Evolutionary conservation across 805 yeast species (phyloP).

Genomic region (Saccharomycopsis guyanensis): DNA sequence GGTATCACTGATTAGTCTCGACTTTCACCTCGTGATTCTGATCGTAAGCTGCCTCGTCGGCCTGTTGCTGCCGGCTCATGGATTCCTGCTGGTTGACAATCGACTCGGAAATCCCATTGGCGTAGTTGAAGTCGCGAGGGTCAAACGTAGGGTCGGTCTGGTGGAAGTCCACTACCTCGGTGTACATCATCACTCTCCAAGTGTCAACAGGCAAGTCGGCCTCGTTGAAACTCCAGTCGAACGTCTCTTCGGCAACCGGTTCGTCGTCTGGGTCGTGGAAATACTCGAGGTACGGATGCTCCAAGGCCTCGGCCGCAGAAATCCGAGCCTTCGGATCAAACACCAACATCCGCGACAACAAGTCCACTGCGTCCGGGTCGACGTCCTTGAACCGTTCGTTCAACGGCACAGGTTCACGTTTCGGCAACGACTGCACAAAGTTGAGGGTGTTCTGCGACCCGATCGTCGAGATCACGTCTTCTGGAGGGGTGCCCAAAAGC

Average conservation of each 20-base stretch:
- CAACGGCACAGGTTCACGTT: conserved; percentile 86
- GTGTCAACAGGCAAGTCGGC: conserved; percentile 97
- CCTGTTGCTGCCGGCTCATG: not conserved
- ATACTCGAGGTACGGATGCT: conserved; percentile 87
- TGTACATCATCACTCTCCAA: conserved; percentile 99
- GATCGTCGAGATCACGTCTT: conserved; percentile 91
- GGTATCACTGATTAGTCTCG: not conserved
- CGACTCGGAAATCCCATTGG: conserved; percentile 15
- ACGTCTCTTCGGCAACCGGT: conserved; percentile 85
- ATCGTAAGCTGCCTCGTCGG: not conserved
- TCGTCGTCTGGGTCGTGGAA: conserved; percentile 98
- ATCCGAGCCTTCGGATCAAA: conserved; percentile 94
- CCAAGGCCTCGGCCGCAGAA: conserved; percentile 83
- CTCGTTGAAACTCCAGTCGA: conserved; percentile 97
- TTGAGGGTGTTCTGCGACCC: conserved; percentile 92
- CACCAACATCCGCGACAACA: conserved; percentile 81
- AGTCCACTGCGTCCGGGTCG: conserved; percentile 81
- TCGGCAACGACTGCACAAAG: conserved; percentile 90
- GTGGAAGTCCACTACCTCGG: conserved; percentile 93
- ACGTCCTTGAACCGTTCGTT: conserved; percentile 69
- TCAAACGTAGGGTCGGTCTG: conserved; percentile 31
- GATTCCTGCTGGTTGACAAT: conserved; percentile 16
- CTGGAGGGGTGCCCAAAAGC: conserved; percentile 91
- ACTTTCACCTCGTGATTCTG: not conserved
- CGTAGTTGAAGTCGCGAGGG: conserved; percentile 8